Percentiles rank a stretch among this genome's conserved stretches.
These are phyloP conservation scores for Magnolia kwangsiensis DNA, from an alignment of 164 flowering plant genomes.

Conservation along the genomic window DNA sequence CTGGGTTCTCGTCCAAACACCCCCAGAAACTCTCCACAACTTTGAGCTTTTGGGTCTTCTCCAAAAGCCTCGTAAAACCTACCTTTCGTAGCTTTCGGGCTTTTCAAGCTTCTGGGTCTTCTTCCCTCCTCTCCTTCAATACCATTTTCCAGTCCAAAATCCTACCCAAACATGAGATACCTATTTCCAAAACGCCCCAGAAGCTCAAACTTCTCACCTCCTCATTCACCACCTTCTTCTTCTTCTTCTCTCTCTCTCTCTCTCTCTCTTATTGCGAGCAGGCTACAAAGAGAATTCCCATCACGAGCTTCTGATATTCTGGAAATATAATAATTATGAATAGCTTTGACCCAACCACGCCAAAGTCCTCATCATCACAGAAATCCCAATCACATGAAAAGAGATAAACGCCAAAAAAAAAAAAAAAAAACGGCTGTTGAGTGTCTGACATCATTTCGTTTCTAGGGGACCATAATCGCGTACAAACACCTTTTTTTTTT, in stretches of 20 bases:
- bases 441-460: no score
- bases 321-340: slow-evolving; percentile 27
- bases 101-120: no score
- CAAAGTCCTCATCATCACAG: slow-evolving; percentile 24
- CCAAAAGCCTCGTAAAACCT: background rate
- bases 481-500: no score
- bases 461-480: no score
- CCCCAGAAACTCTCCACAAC: background rate
- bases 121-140: no score
- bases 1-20: background rate
- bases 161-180: no score
- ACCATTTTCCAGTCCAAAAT: no score
- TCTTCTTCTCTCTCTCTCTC: no score
- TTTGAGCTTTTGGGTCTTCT: slow-evolving; percentile 3
- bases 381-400: no score
- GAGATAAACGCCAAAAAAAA: no score
- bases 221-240: background rate
- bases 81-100: no score
- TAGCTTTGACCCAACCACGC: slow-evolving; percentile 39
- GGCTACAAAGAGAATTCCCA: slow-evolving; percentile 36
- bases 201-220: background rate
- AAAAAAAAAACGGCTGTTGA: no score
- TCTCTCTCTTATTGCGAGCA: background rate
- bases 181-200: background rate
- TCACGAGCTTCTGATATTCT: slow-evolving; percentile 44